Base-by-base conservation (phyloP, 331 rosid species). In the Arachis monticola region DNA sequence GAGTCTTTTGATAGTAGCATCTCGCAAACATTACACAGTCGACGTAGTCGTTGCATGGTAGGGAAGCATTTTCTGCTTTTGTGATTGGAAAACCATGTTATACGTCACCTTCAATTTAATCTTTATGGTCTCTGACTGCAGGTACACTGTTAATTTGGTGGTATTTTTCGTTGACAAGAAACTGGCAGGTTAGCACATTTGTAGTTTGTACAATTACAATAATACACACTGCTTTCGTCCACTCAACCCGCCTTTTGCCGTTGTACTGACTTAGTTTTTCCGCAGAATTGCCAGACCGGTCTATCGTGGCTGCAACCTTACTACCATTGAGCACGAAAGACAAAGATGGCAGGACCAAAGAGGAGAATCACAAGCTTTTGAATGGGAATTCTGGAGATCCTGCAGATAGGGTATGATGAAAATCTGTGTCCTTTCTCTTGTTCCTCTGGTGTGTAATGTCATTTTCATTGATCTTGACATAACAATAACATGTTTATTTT, bases 21-120 rank as follows among this genome's bases (percentile, higher is more conserved):
- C 99, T 44, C 99, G 97, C 80, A 94, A 94, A 69, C 99, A 94
- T 92, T 94, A 94, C 86, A 87, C 97, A 0, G 99, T 94, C 67
- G 99, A 94, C 12, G 85, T 94, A 35, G 92, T 94, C 80, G 97
- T 94, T 40, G 99, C 99, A 44, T 94, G 99, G 99, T 94, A 83
- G 75, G 77, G 68, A 64, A 12, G 45, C 41, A 59, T 42, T 71
- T 73, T 53, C 14, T 6, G 17, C 55, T 55, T 35, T 64, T 47
- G 14, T 11, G n/a, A 70, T 40, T 1, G 61, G 42, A 17, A 63
- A 41, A 60, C 32, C 44, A 10, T 45, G 7, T 8, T 57, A 2
- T 35, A 1, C 8, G 53, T 12, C 13, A 51, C 64, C 12, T 56
- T 57, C 48, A 66, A 67, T 56, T 10, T 74, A 70, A 79, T 52